Conservation (phyloP, 768 basidiomycete species). For the Tricholoma sp. region DNA sequence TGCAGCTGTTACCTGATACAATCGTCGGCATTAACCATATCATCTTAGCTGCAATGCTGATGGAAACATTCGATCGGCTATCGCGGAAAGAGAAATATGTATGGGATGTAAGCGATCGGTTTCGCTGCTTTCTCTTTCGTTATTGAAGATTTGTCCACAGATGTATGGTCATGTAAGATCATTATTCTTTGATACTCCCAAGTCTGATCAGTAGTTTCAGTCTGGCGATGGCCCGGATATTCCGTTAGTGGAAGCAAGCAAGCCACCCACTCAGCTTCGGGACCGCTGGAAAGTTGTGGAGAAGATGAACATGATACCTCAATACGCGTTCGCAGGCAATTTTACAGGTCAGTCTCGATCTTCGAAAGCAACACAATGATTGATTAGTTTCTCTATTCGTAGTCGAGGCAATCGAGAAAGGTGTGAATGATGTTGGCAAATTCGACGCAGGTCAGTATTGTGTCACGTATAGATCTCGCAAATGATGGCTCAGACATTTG, state of each 20-base stretch:
- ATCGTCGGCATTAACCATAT: neutral
- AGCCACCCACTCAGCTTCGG: constrained; percentile 46
- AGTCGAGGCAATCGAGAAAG: constrained; percentile 64
- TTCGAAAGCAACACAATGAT: neutral
- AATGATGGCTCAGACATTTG: neutral
- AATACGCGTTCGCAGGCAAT: constrained; percentile 67
- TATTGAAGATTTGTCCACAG: constrained; percentile 23
- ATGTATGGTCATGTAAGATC: constrained; percentile 59
- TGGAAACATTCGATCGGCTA: constrained; percentile 64
- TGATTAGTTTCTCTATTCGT: constrained; percentile 4
- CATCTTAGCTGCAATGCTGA: constrained; percentile 60
- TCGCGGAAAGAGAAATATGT: constrained; percentile 65
- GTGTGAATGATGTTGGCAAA: constrained; percentile 54
- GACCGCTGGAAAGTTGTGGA: constrained; percentile 64
- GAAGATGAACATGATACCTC: constrained; percentile 64
- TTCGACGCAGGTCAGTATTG: constrained; percentile 49
- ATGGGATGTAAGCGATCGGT: constrained; percentile 57
- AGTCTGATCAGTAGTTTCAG: constrained; percentile 22
- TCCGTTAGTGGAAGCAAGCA: constrained; percentile 41
- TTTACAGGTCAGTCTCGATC: constrained; percentile 42
- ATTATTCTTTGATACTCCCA: neutral
- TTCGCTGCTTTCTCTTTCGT: neutral
- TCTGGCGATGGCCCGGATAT: constrained; percentile 62
- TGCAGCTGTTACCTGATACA: neutral
- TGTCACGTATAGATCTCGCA: neutral